phyloP scores from a whole-genome alignment of 345 rosid species.

The Pelargonium nanum region DNA sequence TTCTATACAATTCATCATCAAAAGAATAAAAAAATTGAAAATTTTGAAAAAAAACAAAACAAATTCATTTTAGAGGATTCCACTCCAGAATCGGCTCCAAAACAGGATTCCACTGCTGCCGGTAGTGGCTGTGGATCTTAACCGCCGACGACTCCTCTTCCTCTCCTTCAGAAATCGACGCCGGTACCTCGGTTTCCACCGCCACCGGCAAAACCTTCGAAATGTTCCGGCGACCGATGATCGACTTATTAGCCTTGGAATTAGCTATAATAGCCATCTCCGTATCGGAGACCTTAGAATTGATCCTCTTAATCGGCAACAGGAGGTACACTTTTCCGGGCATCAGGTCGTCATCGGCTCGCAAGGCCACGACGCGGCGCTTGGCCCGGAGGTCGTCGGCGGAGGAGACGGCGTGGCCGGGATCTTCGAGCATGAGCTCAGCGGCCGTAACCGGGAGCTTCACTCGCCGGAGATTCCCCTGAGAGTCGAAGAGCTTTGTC shows the following conservation, averaged over 20 bases:
- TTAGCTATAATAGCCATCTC: constrained; percentile 17
- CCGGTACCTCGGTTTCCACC: not conserved
- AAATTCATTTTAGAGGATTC: no score
- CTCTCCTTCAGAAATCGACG: not conserved
- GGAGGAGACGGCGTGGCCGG: constrained; percentile 20
- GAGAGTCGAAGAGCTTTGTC: constrained; percentile 20
- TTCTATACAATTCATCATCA: no score
- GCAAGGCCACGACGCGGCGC: constrained; percentile 20
- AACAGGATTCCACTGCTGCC: constrained; percentile 24
- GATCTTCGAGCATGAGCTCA: constrained; percentile 39
- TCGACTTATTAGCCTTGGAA: constrained; percentile 4
- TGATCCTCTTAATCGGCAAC: constrained; percentile 15
- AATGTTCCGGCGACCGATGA: constrained; percentile 12
- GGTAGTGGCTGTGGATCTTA: not conserved
- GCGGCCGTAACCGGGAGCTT: constrained; percentile 26
- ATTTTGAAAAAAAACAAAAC: no score
- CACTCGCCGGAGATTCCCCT: constrained; percentile 19
- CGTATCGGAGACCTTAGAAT: constrained; percentile 18
- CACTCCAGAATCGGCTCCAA: constrained; percentile 33
- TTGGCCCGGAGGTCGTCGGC: constrained; percentile 18
- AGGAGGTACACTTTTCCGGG: constrained; percentile 24
- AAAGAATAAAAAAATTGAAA: no score
- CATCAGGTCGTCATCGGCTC: constrained; percentile 35
- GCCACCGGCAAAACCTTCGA: constrained; percentile 24
- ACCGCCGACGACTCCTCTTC: not conserved